Percentiles rank a stretch among this genome's conserved stretches.
These are phyloP conservation scores for Gossypium arboreum DNA, from an alignment of 345 rosid species.

Conservation along the genomic window DNA sequence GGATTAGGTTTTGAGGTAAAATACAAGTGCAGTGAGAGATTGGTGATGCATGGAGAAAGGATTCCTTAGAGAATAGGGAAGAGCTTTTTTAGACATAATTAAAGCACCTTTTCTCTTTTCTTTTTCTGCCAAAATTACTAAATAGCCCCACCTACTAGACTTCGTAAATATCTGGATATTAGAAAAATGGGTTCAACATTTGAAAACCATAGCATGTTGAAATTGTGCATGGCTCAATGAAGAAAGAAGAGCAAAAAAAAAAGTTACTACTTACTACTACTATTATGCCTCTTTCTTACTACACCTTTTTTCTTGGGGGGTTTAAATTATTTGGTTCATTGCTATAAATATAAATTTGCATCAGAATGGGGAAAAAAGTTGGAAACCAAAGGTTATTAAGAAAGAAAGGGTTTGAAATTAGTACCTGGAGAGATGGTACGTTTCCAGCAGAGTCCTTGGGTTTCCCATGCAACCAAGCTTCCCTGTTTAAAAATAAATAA, in stretches of 20 bases:
- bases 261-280: conserved; percentile 7
- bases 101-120: background rate
- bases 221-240: conserved; percentile 26
- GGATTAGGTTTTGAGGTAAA: conserved; percentile 23
- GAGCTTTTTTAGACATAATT: background rate
- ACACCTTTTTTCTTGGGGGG: background rate
- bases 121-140: conserved; percentile 21
- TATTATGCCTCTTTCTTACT: conserved; percentile 19
- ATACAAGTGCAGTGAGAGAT: background rate
- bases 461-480: conserved; percentile 89
- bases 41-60: background rate
- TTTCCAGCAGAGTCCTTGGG: conserved; percentile 55
- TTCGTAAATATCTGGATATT: conserved; percentile 2
- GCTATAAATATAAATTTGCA: background rate
- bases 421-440: conserved; percentile 76
- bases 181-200: background rate
- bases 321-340: background rate
- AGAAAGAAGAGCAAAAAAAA: conserved; percentile 19
- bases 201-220: background rate
- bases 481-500: conserved; percentile 58
- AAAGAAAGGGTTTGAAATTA: conserved; percentile 10
- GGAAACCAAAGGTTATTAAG: conserved; percentile 9
- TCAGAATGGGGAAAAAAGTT: background rate
- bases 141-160: conserved; percentile 22
- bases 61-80: background rate